phyloP scores from a whole-genome alignment of 2,329 filamentous ascomycete species.

The Hypoxylon sp. region DNA sequence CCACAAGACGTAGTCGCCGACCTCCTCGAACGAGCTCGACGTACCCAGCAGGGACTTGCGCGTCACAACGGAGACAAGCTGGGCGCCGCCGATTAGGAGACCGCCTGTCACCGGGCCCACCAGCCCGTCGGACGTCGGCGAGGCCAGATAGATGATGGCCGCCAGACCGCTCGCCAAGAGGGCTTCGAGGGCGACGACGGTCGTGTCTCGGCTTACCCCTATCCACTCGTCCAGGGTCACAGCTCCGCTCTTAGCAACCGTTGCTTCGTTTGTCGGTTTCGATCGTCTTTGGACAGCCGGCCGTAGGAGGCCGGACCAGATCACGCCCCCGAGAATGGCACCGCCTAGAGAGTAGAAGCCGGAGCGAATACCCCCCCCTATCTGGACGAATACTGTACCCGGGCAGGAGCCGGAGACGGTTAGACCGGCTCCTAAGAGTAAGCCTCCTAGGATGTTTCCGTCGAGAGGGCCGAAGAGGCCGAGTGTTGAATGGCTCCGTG shows the following conservation, averaged over 20 bases:
- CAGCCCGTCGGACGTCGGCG: constrained; percentile 44
- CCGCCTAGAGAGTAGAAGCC: constrained; percentile 63
- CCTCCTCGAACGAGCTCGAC: constrained; percentile 68
- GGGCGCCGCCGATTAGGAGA: constrained; percentile 64
- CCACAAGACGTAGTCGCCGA: constrained; percentile 62
- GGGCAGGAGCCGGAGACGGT: constrained; percentile 70
- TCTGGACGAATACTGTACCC: constrained; percentile 69
- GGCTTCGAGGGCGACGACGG: constrained; percentile 54
- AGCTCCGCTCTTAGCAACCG: not conserved
- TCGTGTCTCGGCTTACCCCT: constrained; percentile 49
- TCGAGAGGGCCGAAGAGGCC: constrained; percentile 64
- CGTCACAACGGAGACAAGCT: constrained; percentile 62
- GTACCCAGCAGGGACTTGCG: constrained; percentile 65
- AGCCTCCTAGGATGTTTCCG: constrained; percentile 70
- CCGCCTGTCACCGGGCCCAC: constrained; percentile 63
- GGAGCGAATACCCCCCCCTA: constrained; percentile 60
- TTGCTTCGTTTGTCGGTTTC: constrained; percentile 35
- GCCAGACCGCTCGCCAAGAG: constrained; percentile 53
- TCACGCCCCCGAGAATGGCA: constrained; percentile 62
- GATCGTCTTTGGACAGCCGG: constrained; percentile 45
- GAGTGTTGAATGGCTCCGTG: constrained; percentile 60
- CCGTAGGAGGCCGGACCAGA: constrained; percentile 57
- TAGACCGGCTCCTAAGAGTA: constrained; percentile 71
- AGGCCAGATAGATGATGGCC: constrained; percentile 46
- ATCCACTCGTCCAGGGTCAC: constrained; percentile 52